Evolutionary conservation across 2,329 filamentous ascomycete genomes (phyloP), one percentile per base, ranked within the genome.

Genomic region (Colletotrichum limetticola): DNA sequence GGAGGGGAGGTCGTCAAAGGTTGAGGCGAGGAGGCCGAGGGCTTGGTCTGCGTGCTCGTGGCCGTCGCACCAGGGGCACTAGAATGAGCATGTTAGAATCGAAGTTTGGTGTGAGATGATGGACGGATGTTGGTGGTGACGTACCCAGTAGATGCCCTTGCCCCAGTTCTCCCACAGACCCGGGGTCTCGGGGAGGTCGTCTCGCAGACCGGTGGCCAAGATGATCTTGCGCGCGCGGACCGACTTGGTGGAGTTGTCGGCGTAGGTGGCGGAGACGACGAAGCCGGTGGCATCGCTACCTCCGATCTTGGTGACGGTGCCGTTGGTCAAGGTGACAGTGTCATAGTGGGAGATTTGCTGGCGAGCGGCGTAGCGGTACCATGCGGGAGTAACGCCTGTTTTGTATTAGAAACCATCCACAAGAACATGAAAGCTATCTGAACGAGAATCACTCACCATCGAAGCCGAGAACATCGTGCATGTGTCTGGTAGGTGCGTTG

Each of bases 1-100:
- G 3, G 80, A 80, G 0, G 88, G 80, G 0, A 88, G 80, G 32
- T 86, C 81, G 1, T 82, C 76, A n/a, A 42, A 60, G 0, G 91
- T 78, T 1, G 81, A 74, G 1, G 83, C 86, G 0, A 92, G 78
- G 42, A 92, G 82, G 1, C 90, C 89, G 1, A 92, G 83, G 0
- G 85, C 71, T 74, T 91, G 89, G 76, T 91, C 88, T 0, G 86
- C 87, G 78, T 91, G 89, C 79, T 92, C 90, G 74, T 87, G 84
- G 14, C 90, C 90, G 76, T 92, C 90, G 74, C 90, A 92, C 90
- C 90, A 92, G 0, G 89, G 89, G 67, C 90, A 92, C 68, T 62
- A 26, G 19, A 46, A 12, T n/a, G n/a, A 5, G 12, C 22, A 16
- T 30, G n/a, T 65, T 22, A 57, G 30, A 8, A 55, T 1, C 22